These are phyloP conservation scores for Ilex aquifolium DNA, from an alignment of 257 asterid genomes.

Conservation along the genomic window DNA sequence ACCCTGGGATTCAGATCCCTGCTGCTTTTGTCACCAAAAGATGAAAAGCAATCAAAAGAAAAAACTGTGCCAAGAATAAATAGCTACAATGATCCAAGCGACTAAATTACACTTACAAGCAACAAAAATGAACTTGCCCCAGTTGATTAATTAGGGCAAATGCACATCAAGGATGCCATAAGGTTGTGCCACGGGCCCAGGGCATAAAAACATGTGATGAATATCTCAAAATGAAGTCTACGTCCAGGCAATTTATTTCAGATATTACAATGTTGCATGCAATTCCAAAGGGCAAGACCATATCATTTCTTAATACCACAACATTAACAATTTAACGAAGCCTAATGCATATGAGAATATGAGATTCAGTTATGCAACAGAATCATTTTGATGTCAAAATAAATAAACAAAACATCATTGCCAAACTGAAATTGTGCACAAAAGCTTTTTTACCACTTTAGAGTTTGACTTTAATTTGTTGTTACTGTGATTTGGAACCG, in stretches of 20 bases:
- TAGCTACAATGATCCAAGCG: neutral
- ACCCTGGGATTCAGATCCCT: conserved; percentile 22
- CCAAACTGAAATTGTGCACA: neutral
- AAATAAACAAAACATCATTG: neutral
- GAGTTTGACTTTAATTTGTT: conserved; percentile 60
- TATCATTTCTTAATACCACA: neutral
- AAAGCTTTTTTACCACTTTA: conserved; percentile 28
- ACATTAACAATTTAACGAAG: neutral
- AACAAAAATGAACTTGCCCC: neutral
- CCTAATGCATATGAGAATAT: neutral
- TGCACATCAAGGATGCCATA: neutral
- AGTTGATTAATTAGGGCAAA: neutral
- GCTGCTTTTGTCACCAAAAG: neutral
- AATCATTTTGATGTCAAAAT: neutral
- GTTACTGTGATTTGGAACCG: conserved; percentile 49
- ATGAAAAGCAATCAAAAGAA: neutral
- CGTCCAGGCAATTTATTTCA: too few species aligned
- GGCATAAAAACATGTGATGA: neutral
- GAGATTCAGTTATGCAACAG: too few species aligned
- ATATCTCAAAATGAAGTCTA: too few species aligned
- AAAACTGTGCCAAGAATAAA: neutral
- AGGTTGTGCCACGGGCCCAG: neutral
- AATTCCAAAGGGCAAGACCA: neutral
- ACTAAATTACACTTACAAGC: neutral
- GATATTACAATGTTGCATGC: neutral